Evolutionary conservation across 768 basidiomycete genomes (phyloP).

Genomic region (Leccinum ochraceum): DNA sequence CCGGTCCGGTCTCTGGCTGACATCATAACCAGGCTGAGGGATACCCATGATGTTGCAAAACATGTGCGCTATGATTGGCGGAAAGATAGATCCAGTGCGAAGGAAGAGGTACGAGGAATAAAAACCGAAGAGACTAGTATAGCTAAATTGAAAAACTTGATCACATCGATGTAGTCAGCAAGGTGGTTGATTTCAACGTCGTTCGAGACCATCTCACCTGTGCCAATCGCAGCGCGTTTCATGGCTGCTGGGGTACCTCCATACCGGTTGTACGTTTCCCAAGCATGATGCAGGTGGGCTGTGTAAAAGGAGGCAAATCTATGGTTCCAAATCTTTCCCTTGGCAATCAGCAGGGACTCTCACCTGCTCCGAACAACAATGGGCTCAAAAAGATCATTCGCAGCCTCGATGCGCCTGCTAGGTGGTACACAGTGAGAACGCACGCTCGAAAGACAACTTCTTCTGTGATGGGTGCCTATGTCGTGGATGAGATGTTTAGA

Average conservation of each 20-base stretch:
- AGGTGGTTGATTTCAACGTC: constrained; percentile 2
- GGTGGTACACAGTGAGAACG: constrained; percentile 69
- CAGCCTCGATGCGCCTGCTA: constrained; percentile 54
- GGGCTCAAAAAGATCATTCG: constrained; percentile 82
- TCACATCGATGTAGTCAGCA: constrained; percentile 14
- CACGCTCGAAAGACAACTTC: constrained; percentile 91
- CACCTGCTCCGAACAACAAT: constrained; percentile 86
- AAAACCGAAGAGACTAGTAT: constrained; percentile 93
- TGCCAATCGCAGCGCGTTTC: constrained; percentile 56
- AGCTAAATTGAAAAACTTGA: constrained; percentile 82
- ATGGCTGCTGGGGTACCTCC: constrained; percentile 70
- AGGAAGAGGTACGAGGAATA: constrained; percentile 85
- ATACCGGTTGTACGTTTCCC: constrained; percentile 76
- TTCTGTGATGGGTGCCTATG: constrained; percentile 86
- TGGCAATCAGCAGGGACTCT: constrained; percentile 24
- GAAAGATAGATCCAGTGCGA: constrained; percentile 78
- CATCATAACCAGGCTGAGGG: constrained; percentile 64
- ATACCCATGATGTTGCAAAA: constrained; percentile 97
- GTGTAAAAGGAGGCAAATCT: constrained; percentile 10
- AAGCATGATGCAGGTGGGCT: constrained; percentile 95
- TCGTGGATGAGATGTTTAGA: neutral
- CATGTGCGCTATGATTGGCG: constrained; percentile 77
- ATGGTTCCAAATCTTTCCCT: neutral
- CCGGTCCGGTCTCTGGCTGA: constrained; percentile 50
- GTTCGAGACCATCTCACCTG: constrained; percentile 42